Conservation (phyloP, 2,329 filamentous ascomycete species). For the Epichloe brachyelytri region DNA sequence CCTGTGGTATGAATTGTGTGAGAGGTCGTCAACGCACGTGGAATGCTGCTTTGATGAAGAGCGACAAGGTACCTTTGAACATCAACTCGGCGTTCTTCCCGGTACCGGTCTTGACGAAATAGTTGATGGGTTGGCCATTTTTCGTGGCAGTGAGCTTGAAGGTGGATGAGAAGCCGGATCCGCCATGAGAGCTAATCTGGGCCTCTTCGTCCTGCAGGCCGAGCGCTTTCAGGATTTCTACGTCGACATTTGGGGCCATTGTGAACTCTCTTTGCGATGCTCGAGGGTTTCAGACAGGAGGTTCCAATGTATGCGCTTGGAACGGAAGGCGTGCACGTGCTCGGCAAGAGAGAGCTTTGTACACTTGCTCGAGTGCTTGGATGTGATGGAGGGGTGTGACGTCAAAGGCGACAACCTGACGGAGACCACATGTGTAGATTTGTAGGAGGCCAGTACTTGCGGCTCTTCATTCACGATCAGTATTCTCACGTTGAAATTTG, state of each 20-base stretch:
- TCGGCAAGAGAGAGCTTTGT: too few relatives aligned
- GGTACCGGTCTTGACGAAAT: constrained; percentile 60
- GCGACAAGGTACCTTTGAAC: constrained; percentile 45
- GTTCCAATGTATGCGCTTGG: too few relatives aligned
- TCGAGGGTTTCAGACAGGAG: too few relatives aligned
- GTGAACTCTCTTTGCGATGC: too few relatives aligned
- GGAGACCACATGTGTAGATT: too few relatives aligned
- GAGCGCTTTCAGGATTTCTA: constrained; percentile 48
- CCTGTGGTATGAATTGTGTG: constrained; percentile 29
- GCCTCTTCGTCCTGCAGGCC: constrained; percentile 41
- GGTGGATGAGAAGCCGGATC: constrained; percentile 56
- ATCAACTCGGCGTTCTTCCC: constrained; percentile 49
- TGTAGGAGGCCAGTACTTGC: too few relatives aligned
- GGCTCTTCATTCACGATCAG: too few relatives aligned
- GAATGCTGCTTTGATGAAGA: not conserved
- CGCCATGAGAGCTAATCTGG: constrained; percentile 46
- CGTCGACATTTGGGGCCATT: constrained; percentile 31
- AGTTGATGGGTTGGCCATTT: constrained; percentile 39
- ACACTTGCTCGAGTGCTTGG: too few relatives aligned
- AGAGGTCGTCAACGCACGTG: not conserved
- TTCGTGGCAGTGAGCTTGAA: constrained; percentile 38
- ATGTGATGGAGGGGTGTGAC: too few relatives aligned
- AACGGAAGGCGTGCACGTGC: too few relatives aligned
- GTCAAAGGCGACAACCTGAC: too few relatives aligned
- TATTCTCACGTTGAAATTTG: too few relatives aligned